Conservation (phyloP, 2,329 filamentous ascomycete genomes). For the Epichloe elymi region DNA sequence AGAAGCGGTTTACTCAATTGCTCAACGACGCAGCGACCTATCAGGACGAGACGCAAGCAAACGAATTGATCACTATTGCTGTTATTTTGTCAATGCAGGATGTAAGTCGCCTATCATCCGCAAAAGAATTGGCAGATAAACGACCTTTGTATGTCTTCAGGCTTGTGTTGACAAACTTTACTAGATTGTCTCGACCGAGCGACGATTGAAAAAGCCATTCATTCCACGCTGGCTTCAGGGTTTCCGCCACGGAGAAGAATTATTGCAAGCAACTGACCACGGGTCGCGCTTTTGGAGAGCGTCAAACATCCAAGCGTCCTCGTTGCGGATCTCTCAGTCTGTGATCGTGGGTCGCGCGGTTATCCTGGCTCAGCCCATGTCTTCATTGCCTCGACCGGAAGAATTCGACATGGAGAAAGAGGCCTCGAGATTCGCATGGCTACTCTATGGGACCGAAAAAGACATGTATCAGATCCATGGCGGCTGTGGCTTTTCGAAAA, state of each 20-base stretch:
- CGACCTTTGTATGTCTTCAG: neutral
- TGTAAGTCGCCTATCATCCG: conserved; percentile 13
- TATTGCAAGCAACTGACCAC: conserved; percentile 22
- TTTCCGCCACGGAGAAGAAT: conserved; percentile 21
- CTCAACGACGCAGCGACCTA: conserved; percentile 14
- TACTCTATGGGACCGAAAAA: conserved; percentile 22
- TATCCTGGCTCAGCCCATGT: conserved; percentile 28
- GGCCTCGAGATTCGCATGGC: conserved; percentile 23
- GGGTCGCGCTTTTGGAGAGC: conserved; percentile 23
- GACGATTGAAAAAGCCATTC: conserved; percentile 19
- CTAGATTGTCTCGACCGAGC: conserved; percentile 24
- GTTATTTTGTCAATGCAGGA: conserved; percentile 27
- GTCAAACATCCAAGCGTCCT: conserved; percentile 20
- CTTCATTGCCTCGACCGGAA: conserved; percentile 15
- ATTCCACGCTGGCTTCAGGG: conserved; percentile 25
- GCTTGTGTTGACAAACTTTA: neutral
- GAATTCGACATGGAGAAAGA: conserved; percentile 17
- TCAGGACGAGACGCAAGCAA: conserved; percentile 12
- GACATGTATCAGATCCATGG: conserved; percentile 27
- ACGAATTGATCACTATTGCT: conserved; percentile 24
- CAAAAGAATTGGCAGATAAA: neutral
- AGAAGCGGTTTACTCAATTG: conserved; percentile 17
- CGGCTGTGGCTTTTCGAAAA: conserved; percentile 28
- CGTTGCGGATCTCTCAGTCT: conserved; percentile 23
- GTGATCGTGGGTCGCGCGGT: conserved; percentile 26